Conservation (phyloP, 1,284 basidiomycete species). For the Fomitopsis palustris region DNA sequence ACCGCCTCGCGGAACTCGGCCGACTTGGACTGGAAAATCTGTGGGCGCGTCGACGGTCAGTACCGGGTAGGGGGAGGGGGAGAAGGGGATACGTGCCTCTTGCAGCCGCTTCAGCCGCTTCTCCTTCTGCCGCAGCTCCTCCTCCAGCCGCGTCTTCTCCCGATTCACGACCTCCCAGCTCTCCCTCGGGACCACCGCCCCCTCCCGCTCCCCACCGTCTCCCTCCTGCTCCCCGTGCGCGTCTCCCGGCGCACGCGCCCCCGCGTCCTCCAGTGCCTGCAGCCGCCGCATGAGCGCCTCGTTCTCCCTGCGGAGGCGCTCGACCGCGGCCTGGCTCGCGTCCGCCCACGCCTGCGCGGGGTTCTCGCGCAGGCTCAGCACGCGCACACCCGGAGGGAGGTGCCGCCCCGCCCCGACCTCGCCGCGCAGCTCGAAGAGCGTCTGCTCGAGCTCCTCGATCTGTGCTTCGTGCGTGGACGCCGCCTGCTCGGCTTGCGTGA, state of each 20-base stretch:
- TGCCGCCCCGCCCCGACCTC: constrained; percentile 78
- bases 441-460: constrained; percentile 65
- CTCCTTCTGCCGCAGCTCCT: constrained; percentile 65
- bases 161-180: constrained; percentile 64
- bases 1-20: constrained; percentile 82
- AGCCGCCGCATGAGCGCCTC: constrained; percentile 59
- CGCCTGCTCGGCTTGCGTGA: constrained; percentile 37
- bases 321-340: constrained; percentile 62
- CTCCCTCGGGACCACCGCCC: constrained; percentile 53
- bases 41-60: no score
- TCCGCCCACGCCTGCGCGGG: constrained; percentile 75
- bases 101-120: constrained; percentile 72
- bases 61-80: no score
- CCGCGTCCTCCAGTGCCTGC: constrained; percentile 48
- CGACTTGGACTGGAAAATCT: constrained; percentile 73
- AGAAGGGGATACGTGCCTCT: constrained; percentile 44
- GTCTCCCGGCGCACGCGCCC: constrained; percentile 16
- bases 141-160: constrained; percentile 61
- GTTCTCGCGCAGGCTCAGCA: constrained; percentile 70
- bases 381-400: constrained; percentile 66
- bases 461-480: constrained; percentile 40
- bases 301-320: constrained; percentile 74
- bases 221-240: constrained; percentile 25
- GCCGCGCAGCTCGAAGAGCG: constrained; percentile 69
- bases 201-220: background rate